These are phyloP conservation scores for Carallia pectinifolia DNA, from an alignment of 345 rosid genomes.

Conservation along the genomic window DNA sequence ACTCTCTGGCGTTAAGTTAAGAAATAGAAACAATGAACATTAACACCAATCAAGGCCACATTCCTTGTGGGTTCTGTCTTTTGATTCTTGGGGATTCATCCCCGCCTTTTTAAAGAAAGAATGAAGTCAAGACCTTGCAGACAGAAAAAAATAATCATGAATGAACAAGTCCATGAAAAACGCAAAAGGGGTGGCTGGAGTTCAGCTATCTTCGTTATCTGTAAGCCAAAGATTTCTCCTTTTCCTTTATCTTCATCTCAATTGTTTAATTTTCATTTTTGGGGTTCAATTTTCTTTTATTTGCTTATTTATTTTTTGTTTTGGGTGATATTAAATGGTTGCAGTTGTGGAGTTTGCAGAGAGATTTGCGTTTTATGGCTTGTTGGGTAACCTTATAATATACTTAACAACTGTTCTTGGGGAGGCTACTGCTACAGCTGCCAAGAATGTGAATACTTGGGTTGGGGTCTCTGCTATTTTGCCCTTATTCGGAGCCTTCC, in stretches of 20 bases:
- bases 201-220: constrained; percentile 78
- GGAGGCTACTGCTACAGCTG: constrained; percentile 52
- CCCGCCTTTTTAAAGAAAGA: too few relatives aligned
- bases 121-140: too few relatives aligned
- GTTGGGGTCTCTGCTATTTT: constrained; percentile 72
- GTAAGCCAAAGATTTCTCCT: constrained; percentile 34
- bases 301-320: too few relatives aligned
- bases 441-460: constrained; percentile 75
- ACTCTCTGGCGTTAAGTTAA: too few relatives aligned
- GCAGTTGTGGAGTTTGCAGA: constrained; percentile 82
- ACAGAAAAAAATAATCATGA: background rate
- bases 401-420: constrained; percentile 66
- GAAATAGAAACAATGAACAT: too few relatives aligned
- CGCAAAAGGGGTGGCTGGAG: constrained; percentile 65
- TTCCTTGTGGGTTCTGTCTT: too few relatives aligned
- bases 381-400: constrained; percentile 67
- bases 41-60: too few relatives aligned
- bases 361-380: constrained; percentile 78
- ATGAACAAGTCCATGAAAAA: constrained; percentile 9
- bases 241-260: background rate
- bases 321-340: background rate
- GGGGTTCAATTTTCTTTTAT: too few relatives aligned
- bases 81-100: too few relatives aligned
- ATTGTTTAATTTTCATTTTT: background rate
- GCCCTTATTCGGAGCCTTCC: constrained; percentile 67